Base-by-base conservation (phyloP, 2,329 filamentous ascomycete species). In the Cytospora leucostoma region DNA sequence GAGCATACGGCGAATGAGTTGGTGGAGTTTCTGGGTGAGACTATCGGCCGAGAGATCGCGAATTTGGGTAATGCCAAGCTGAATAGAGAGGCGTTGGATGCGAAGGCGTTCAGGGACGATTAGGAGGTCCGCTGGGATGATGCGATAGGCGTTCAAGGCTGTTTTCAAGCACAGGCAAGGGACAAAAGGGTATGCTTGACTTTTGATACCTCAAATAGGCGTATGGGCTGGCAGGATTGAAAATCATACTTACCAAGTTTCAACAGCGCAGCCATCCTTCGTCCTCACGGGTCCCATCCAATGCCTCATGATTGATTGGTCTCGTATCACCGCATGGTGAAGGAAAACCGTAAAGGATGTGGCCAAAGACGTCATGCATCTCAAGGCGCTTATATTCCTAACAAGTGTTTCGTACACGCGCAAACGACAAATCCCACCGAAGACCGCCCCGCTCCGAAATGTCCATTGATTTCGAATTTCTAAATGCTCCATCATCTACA, bases 21-120 rank as follows among this genome's bases (percentile, higher is more conserved):
- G 4, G 78, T 78, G 37, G 83, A 84, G 1, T 86, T 86, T 59
- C 70, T 87, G 7, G 84, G 84, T 0, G 78, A 83, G 7, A 82
- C 81, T 50, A 74, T 87, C 3, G 84, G 82, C n/a, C 74, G 76
- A 47, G 78, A 78, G 52, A 76, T 87, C 67, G 75, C 77, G 0
- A 71, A 74, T 33, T 70, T 82, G 10, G 78, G 76, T 4, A 81
- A 84, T 66, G 76, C 78, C 49, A 72, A 74, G 44, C 71, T 87
- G 52, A 81, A 84, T 63, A 76, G 75, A 68, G 78, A 79, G 3
- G 77, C 87, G 13, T 72, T 87, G 56, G 83, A 86, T 66, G 83
- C 84, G n/a, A 78, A 80, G 56, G 78, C 61, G 15, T 66, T 61
- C 40, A 61, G 79, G 66, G 78, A 85, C 68, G 81, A 82, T 60